Conservation (phyloP, 768 basidiomycete species). For the Mycena maculata region DNA sequence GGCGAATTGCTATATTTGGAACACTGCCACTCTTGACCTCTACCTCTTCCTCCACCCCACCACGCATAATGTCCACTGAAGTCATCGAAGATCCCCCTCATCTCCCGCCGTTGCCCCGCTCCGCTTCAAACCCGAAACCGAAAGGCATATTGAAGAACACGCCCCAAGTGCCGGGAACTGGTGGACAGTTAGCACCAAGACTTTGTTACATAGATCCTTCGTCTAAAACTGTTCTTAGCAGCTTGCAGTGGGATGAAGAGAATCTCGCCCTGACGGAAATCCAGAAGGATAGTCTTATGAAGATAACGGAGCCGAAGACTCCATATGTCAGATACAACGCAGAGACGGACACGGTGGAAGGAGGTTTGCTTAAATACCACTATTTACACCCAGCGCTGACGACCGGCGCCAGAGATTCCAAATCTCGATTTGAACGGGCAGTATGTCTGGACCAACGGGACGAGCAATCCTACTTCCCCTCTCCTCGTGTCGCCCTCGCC, state of each 20-base stretch:
- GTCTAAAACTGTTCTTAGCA: slow-evolving; percentile 51
- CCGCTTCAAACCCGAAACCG: slow-evolving; percentile 76
- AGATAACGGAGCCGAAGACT: slow-evolving; percentile 98
- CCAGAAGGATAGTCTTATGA: slow-evolving; percentile 96
- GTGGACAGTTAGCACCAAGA: slow-evolving; percentile 60
- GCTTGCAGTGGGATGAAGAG: slow-evolving; percentile 94
- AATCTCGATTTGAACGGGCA: slow-evolving; percentile 70
- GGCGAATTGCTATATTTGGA: slow-evolving; percentile 23
- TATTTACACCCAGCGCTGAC: background rate
- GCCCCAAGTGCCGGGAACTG: slow-evolving; percentile 55
- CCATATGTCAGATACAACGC: slow-evolving; percentile 94
- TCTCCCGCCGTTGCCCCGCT: slow-evolving; percentile 66
- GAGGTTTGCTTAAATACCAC: slow-evolving; percentile 64
- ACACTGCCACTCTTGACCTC: slow-evolving; percentile 6
- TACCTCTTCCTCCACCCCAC: slow-evolving; percentile 16
- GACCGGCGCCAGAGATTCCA: slow-evolving; percentile 76
- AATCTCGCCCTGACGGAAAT: slow-evolving; percentile 93
- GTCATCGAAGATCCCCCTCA: slow-evolving; percentile 54
- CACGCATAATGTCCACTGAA: slow-evolving; percentile 43
- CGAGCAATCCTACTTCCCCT: slow-evolving; percentile 50
- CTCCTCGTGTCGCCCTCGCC: slow-evolving; percentile 62
- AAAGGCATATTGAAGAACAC: slow-evolving; percentile 93
- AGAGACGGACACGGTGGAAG: slow-evolving; percentile 85
- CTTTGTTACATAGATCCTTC: slow-evolving; percentile 2
- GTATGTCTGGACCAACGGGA: slow-evolving; percentile 46